Conservation (phyloP, 148 eudicot species). For the Selenicereus undatus region DNA sequence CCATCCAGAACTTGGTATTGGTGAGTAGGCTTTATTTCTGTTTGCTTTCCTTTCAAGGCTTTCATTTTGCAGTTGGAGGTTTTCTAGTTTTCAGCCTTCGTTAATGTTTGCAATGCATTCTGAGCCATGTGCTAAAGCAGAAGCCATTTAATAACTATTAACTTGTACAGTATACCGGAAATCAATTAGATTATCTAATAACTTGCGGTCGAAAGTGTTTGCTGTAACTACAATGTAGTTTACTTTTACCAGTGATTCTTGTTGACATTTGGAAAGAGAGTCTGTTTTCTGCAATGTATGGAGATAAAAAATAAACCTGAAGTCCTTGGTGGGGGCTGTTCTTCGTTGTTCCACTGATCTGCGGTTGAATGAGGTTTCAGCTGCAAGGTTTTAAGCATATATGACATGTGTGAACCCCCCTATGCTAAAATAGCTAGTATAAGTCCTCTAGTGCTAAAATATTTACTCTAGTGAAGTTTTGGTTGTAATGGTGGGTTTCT, state of each 20-base stretch:
- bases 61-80: neutral
- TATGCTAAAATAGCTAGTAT: neutral
- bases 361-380: neutral
- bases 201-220: neutral
- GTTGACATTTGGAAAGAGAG: neutral
- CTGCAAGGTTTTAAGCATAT: neutral
- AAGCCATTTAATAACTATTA: neutral
- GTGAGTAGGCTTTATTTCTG: slow-evolving; percentile 35
- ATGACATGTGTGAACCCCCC: neutral
- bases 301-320: too few relatives aligned
- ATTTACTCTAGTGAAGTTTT: neutral
- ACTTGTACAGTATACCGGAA: neutral
- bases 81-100: too few relatives aligned
- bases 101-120: neutral
- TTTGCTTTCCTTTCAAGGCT: neutral
- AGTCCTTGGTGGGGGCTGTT: neutral
- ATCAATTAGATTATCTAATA: neutral
- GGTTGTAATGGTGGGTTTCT: neutral
- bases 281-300: neutral
- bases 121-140: neutral
- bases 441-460: neutral
- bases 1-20: slow-evolving; percentile 90
- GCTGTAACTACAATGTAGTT: neutral
- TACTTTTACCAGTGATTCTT: neutral
- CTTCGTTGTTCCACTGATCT: neutral